Base-by-base conservation (phyloP, 1,284 basidiomycete genomes). In the Sanguinoderma infundibulare region DNA sequence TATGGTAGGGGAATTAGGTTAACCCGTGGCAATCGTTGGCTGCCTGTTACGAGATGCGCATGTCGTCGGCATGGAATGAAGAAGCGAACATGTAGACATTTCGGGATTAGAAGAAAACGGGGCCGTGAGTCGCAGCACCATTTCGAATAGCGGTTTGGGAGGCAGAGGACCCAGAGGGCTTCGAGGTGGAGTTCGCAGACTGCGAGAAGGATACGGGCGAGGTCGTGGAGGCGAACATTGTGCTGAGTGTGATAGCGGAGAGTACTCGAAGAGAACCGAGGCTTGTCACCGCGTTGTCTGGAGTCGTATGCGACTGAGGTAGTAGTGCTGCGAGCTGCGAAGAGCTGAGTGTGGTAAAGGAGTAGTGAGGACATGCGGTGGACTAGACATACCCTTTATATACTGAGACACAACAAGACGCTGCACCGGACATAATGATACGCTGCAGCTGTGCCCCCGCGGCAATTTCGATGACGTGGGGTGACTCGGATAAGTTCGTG, bases 21-120 rank as follows among this genome's bases (percentile, higher is more conserved):
- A 17, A 46, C 14, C 42, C 49, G 24, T 44, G 28, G 30, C 30
- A 26, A 40, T 36, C 12, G 15, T 53, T 26, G n/a, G 30, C 22
- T 47, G 32, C 20, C 10, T n/a, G 26, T 26, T 42, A 17, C 5
- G n/a, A 36, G 5, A 8, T 14, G 14, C 14, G 24, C 14, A 46
- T 15, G 12, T 26, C 28, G 42, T 12, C 24, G 42, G 42, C 40
- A 28, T 42, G 39, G 52, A 15, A 12, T 26, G 26, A 26, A 32
- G 14, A 9, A 12, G 38, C 5, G 26, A 9, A 42, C 12, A 47
- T 20, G 20, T 42, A 17, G 7, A 32, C 14, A 32, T 17, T 5
- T 15, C 4, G 28, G 44, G 46, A 32, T 65, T 35, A 68, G 63
- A 71, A 70, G 64, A 71, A 71, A 28, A 71, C 68, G 10, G 70